Conservation (phyloP, 257 asterid genomes). For the Osmanthus fragrans region DNA sequence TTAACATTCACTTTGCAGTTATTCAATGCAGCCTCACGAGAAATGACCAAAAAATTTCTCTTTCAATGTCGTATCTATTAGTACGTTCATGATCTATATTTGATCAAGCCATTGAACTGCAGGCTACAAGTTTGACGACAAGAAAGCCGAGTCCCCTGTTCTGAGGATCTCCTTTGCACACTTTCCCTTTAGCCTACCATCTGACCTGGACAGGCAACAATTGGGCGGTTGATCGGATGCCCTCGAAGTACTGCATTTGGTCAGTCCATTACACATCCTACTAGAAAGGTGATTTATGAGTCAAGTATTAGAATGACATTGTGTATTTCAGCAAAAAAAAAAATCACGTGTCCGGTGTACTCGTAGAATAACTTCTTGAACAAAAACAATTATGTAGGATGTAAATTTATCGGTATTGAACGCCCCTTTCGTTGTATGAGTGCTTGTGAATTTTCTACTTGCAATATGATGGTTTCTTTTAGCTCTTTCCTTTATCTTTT, state of each 20-base stretch:
- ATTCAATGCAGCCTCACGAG: conserved; percentile 1
- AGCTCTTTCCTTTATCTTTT: no score
- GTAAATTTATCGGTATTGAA: no score
- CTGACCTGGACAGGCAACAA: conserved; percentile 41
- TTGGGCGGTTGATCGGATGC: conserved; percentile 16
- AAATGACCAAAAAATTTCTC: background rate
- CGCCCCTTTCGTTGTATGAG: no score
- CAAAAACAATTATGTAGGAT: no score
- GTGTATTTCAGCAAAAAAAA: no score
- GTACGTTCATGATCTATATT: background rate
- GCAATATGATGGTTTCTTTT: no score
- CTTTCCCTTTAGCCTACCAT: conserved; percentile 65
- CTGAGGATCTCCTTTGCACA: conserved; percentile 57
- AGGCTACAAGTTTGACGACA: conserved; percentile 77
- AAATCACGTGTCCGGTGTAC: no score
- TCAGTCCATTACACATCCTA: background rate
- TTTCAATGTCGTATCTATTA: background rate
- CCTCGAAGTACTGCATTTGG: background rate
- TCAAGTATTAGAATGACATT: background rate
- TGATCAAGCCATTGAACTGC: conserved; percentile 22
- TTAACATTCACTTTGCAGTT: background rate
- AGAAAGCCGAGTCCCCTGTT: conserved; percentile 54
- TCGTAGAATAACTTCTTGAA: no score
- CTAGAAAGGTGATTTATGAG: background rate
- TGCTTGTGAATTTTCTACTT: no score